These are phyloP conservation scores for Pythium vanterpoolii DNA, from an alignment of 352 stramenopile species.

Conservation along the genomic window DNA sequence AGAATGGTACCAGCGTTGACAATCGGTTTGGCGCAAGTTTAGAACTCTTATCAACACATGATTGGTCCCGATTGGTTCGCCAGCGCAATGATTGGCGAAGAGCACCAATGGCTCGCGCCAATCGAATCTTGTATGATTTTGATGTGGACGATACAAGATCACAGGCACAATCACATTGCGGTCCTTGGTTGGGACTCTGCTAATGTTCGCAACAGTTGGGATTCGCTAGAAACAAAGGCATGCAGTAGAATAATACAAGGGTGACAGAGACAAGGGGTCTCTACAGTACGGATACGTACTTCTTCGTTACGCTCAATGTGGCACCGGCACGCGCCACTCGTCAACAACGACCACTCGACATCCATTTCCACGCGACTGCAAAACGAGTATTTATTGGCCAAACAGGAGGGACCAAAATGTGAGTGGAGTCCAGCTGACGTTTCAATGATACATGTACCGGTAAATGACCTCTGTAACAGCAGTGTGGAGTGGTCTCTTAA, in stretches of 20 bases:
- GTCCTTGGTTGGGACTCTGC: not conserved
- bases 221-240: conserved; percentile 16
- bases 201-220: not conserved
- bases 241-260: not conserved
- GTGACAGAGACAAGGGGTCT: not conserved
- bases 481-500: no score
- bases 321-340: conserved; percentile 1
- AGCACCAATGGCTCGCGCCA: not conserved
- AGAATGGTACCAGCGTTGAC: conserved; percentile 31
- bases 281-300: not conserved
- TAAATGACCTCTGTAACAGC: no score
- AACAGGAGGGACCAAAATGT: not conserved
- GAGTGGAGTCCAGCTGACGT: not conserved
- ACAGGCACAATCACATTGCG: not conserved
- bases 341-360: not conserved
- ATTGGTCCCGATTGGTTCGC: no score
- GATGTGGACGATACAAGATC: conserved; percentile 15
- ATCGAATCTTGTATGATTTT: conserved; percentile 15
- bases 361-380: not conserved
- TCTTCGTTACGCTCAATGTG: not conserved
- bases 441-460: not conserved
- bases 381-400: not conserved
- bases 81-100: conserved; percentile 14
- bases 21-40: not conserved
- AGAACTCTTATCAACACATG: no score